Conservation (phyloP, 2,329 filamentous ascomycete species). For the Diaporthe aspalathi region DNA sequence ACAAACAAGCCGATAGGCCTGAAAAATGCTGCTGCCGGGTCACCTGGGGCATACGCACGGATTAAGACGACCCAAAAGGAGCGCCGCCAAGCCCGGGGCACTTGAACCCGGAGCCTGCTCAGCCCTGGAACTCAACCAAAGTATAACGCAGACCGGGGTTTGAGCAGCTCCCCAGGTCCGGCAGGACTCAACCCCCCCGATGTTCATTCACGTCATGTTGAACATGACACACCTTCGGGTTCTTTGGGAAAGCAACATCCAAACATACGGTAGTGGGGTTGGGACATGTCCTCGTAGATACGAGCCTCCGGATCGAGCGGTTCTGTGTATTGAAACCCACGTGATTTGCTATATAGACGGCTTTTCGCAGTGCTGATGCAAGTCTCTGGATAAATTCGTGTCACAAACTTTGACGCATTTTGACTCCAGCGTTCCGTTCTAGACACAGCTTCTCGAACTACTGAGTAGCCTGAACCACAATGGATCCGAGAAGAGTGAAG, state of each 20-base stretch:
- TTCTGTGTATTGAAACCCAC: neutral
- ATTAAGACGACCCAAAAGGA: neutral
- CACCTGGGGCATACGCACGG: too few species aligned
- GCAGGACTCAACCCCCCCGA: neutral
- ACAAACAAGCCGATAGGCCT: neutral
- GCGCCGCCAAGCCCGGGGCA: neutral
- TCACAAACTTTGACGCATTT: neutral
- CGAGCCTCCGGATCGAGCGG: neutral
- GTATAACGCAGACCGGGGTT: neutral
- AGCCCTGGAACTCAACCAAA: neutral
- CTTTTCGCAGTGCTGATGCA: neutral
- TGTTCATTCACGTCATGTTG: neutral
- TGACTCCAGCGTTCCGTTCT: neutral
- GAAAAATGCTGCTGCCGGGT: neutral
- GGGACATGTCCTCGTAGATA: neutral
- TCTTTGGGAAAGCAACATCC: neutral
- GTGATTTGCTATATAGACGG: neutral
- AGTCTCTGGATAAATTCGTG: neutral
- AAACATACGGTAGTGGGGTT: neutral
- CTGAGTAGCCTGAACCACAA: neutral
- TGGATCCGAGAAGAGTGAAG: constrained; percentile 5
- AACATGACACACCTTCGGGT: neutral
- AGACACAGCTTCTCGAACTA: neutral
- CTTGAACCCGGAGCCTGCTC: neutral
- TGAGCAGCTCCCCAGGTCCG: neutral